Evolutionary conservation across 371 early-diverging fungal species (phyloP).

Genomic region (Mucor plumbeus): DNA sequence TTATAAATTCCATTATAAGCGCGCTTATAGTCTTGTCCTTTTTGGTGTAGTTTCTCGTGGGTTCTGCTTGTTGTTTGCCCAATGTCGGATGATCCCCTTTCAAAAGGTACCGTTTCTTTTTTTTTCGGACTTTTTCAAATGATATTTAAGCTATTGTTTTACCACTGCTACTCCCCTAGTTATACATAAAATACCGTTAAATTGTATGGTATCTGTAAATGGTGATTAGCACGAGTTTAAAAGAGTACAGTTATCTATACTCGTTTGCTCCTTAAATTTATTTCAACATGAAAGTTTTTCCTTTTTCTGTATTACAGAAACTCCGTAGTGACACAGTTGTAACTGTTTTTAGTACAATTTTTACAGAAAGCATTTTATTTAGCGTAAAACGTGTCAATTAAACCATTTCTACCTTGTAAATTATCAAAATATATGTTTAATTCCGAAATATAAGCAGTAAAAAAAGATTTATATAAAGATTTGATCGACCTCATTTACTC

Average conservation of each 20-base stretch:
- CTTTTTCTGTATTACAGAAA: slow-evolving; percentile 13
- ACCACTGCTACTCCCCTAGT: not conserved
- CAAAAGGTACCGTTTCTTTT: not conserved
- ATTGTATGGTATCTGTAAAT: not conserved
- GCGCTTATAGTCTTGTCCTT: slow-evolving; percentile 16
- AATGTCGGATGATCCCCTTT: slow-evolving; percentile 11
- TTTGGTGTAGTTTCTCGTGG: slow-evolving; percentile 21
- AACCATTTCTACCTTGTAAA: slow-evolving; percentile 3
- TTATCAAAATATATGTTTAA: not conserved
- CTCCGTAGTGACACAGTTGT: not conserved
- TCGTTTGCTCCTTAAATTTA: not conserved
- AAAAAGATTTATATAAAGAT: not conserved
- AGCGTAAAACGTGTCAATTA: slow-evolving; percentile 1
- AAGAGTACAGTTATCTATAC: not conserved
- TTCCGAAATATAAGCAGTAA: not conserved
- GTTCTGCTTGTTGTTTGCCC: slow-evolving; percentile 13
- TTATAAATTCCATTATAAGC: slow-evolving; percentile 4
- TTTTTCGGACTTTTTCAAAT: not conserved
- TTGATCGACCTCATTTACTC: not conserved
- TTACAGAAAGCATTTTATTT: not conserved
- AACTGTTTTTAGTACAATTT: not conserved
- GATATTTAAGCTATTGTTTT: not conserved
- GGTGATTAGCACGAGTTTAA: not conserved
- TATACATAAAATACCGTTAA: not conserved
- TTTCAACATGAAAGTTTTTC: not conserved